Evolutionary conservation across 2,329 filamentous ascomycete species (phyloP).

Genomic region (Cytospora chrysosperma): DNA sequence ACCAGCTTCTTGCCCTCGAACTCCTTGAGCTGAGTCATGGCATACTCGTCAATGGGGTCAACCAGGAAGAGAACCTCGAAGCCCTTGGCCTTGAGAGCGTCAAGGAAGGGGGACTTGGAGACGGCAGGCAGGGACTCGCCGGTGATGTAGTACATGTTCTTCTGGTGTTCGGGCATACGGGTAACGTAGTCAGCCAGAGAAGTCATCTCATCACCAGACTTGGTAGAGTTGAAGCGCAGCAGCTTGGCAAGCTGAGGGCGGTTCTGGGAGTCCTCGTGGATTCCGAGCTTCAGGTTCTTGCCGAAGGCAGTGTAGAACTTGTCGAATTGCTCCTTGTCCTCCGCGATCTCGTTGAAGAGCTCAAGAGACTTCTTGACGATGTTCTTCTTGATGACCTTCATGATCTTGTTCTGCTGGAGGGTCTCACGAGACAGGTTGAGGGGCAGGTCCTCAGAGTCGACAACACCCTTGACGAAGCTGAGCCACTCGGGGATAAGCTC

Average conservation of each 20-base stretch:
- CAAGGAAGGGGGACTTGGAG: constrained; percentile 96
- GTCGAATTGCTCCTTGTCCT: constrained; percentile 99
- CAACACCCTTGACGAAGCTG: constrained; percentile 99
- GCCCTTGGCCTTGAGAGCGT: constrained; percentile 97
- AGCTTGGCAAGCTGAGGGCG: constrained; percentile 91
- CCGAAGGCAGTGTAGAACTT: constrained; percentile 99
- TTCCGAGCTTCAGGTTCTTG: constrained; percentile 99
- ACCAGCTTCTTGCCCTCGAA: constrained; percentile 99
- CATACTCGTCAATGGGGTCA: constrained; percentile 99
- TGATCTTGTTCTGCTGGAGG: constrained; percentile 99
- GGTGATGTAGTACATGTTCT: constrained; percentile 99
- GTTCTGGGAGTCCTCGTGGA: constrained; percentile 99
- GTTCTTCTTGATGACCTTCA: constrained; percentile 99
- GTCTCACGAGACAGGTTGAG: constrained; percentile 99
- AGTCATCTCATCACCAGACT: constrained; percentile 93
- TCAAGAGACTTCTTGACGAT: constrained; percentile 99
- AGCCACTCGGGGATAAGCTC: constrained; percentile 99
- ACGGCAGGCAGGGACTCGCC: constrained; percentile 99
- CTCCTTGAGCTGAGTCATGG: constrained; percentile 99
- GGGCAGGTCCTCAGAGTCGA: constrained; percentile 98
- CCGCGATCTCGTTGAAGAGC: constrained; percentile 97
- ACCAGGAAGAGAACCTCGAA: constrained; percentile 99
- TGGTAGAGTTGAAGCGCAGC: constrained; percentile 97
- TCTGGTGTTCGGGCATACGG: constrained; percentile 99
- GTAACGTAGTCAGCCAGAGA: constrained; percentile 97